Evolutionary conservation across 257 asterid genomes (phyloP), one percentile per base, ranked within the genome.

Genomic region (Ocimum tenuiflorum): DNA sequence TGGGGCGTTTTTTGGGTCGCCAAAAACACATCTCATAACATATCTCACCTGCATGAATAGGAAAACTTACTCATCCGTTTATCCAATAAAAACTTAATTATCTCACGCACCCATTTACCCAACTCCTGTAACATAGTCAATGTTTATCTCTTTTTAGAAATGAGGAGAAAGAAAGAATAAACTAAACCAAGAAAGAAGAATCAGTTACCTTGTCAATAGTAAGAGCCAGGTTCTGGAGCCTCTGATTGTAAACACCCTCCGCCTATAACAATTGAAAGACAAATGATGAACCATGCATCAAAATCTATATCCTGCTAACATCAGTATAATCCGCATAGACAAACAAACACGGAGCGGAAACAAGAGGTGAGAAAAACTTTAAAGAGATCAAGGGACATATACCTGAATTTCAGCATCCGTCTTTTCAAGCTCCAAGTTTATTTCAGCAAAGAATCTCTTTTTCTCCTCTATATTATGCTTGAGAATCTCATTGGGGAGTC

Each of bases 331-430:
- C 36, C 35, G 39, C 11, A 33, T 6, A 13, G 6, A 4, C 5
- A 63, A 3, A 41, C 4, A 29, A 41, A 43, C 36, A 22, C 17
- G 49, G 15, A 39, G 51, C 38, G 41, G 65, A 39, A 58, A 13
- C 36, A 60, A 15, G 12, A 56, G 27, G 23, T 43, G 47, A 42
- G n/a, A 6, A 7, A 66, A 2, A 17, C 6, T 10, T 41, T 15
- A n/a, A 50, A 68, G 48, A 58, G 57, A 59, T 63, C 10, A 7
- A 2, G 19, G 18, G 50, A 33, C 22, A 59, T 18, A 48, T 69
- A 89, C 99, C 97, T 94, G 99, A 74, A 88, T 83, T 80, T 94
- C 99, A 56, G 99, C 96, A 79, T 94, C 99, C 65, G 89, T 86
- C 73, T 79, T 90, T 73, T 94, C 99, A 61, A 85, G 85, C 60